Percentiles rank a stretch among this genome's conserved stretches.
Evolutionary conservation across 768 basidiomycete species (phyloP).

Genomic region (Dentipellis fragilis): DNA sequence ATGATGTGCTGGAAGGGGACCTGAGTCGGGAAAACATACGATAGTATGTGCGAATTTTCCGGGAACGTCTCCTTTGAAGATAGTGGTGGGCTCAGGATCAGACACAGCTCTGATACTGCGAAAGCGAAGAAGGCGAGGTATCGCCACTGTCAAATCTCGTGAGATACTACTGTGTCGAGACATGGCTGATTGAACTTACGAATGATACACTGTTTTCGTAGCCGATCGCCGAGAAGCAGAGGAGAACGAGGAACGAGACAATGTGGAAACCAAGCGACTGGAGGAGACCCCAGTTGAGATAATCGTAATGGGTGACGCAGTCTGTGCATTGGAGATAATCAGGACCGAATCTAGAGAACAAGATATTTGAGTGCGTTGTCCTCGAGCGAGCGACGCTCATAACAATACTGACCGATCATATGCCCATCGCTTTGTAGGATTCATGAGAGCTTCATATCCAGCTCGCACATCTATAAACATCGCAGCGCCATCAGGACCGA

Average conservation of each 20-base stretch:
- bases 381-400: slow-evolving; percentile 12
- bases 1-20: slow-evolving; percentile 69
- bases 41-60: slow-evolving; percentile 20
- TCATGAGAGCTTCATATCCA: slow-evolving; percentile 70
- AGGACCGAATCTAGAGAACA: slow-evolving; percentile 57
- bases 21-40: slow-evolving; percentile 43
- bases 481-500: slow-evolving; percentile 46
- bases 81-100: slow-evolving; percentile 52
- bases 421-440: slow-evolving; percentile 71
- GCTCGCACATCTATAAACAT: slow-evolving; percentile 63
- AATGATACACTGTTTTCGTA: slow-evolving; percentile 51
- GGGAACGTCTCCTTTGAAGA: slow-evolving; percentile 15
- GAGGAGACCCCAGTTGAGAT: slow-evolving; percentile 53
- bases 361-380: background rate
- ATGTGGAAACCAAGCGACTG: slow-evolving; percentile 59
- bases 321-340: slow-evolving; percentile 58
- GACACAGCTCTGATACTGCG: slow-evolving; percentile 51
- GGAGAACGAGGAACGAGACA: slow-evolving; percentile 42
- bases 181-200: slow-evolving; percentile 31
- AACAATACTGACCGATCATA: slow-evolving; percentile 56
- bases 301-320: slow-evolving; percentile 55
- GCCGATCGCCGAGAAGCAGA: slow-evolving; percentile 56
- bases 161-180: background rate
- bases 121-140: slow-evolving; percentile 60
- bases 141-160: slow-evolving; percentile 52